These are phyloP conservation scores for Boletus insuetus DNA, from an alignment of 768 basidiomycete genomes.

Conservation along the genomic window DNA sequence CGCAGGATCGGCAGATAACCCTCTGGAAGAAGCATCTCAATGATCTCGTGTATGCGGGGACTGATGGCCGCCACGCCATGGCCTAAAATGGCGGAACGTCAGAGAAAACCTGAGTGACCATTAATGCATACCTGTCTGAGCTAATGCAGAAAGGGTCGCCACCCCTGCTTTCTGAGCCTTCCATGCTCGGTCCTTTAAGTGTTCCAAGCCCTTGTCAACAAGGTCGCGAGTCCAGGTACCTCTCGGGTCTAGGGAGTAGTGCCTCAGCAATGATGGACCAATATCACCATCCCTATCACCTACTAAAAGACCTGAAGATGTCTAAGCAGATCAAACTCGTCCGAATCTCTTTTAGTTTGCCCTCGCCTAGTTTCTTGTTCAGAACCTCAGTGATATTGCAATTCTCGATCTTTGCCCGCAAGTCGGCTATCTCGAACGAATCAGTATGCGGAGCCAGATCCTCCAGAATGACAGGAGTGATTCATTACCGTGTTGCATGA, in stretches of 20 bases:
- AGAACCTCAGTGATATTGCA: constrained; percentile 15
- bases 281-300: background rate
- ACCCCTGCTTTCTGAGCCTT: constrained; percentile 23
- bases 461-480: too few species aligned
- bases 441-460: background rate
- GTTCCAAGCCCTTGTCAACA: constrained; percentile 8
- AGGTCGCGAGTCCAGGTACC: constrained; percentile 12
- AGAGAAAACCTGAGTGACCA: too few species aligned
- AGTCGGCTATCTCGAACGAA: background rate
- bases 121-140: constrained; percentile 15
- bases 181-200: constrained; percentile 6
- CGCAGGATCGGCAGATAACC: background rate
- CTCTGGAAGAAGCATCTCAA: background rate
- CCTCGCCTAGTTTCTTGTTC: constrained; percentile 10
- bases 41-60: background rate
- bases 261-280: background rate
- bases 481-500: constrained; percentile 21
- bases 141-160: constrained; percentile 20
- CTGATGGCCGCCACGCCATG: background rate
- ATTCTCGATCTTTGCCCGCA: constrained; percentile 7
- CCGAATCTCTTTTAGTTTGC: constrained; percentile 8
- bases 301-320: constrained; percentile 20
- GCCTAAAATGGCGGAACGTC: background rate
- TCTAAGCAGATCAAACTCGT: constrained; percentile 24
- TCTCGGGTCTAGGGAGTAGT: background rate